Evolutionary conservation across 306 rosid genomes (phyloP).

Genomic region (Comarum palustre): DNA sequence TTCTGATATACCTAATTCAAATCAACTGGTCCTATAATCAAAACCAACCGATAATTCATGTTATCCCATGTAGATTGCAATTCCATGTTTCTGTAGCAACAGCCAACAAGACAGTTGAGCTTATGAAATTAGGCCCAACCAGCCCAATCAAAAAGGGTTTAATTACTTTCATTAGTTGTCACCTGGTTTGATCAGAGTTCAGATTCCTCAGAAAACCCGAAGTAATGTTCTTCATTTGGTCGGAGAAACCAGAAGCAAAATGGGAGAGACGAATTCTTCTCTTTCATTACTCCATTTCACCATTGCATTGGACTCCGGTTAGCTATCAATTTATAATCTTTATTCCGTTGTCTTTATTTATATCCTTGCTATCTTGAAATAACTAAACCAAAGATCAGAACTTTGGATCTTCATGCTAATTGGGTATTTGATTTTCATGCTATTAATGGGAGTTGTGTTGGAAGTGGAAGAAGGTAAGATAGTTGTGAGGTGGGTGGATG

Average conservation of each 20-base stretch:
- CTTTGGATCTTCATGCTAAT: background rate
- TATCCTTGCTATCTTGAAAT: background rate
- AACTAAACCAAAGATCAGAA: background rate
- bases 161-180: no score
- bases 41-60: no score
- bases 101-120: no score
- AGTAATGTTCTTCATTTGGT: no score
- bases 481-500: background rate
- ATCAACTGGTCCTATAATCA: no score
- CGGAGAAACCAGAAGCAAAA: background rate
- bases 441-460: background rate
- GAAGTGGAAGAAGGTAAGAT: background rate
- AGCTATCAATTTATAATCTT: background rate
- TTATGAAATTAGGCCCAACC: no score
- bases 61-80: no score
- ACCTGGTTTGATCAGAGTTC: no score
- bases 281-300: background rate
- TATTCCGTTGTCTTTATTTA: background rate
- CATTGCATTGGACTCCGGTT: background rate
- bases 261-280: background rate
- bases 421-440: background rate
- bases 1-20: no score
- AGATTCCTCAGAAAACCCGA: no score
- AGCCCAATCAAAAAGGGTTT: no score
- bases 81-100: no score